Evolutionary conservation across 2,329 filamentous ascomycete species (phyloP), one percentile per base, ranked within the genome.

Genomic region (Diaporthe amygdali): DNA sequence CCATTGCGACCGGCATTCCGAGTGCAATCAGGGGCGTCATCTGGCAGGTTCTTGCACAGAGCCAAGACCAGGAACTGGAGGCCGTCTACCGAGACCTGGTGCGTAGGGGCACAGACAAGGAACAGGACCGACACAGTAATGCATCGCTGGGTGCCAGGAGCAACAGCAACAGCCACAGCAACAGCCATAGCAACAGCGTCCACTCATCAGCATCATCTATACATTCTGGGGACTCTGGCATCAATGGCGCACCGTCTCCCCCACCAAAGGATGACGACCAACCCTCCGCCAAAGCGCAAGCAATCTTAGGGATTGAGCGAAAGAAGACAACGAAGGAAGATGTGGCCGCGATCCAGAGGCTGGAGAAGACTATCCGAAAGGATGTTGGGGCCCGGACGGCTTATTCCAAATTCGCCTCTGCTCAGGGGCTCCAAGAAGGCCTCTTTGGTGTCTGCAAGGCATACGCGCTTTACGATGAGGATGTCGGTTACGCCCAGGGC

Each of bases 361-460:
- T 99, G 5, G 96, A 99, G 81, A 98, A 97, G 84, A 87, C 88
- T 2, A 99, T 99, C 78, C 93, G 93, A 76, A 92, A 95, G 73
- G 96, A 99, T 80, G 85, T 99, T 73, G 97, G 97, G 47, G 91
- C 95, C 34, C 89, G 96, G 75, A 99, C 96, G 47, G 98, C 95
- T 81, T 99, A 95, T 83, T 98, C 96, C 71, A 98, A 98, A 81
- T 97, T 97, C 82, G 93, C 97, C 73, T 93, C 95, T 73, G 93
- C 95, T 41, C 93, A 95, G 73, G 95, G 95, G 41, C 90, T 97
- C 52, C 96, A 98, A 81, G 96, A 98, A 77, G 94, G 94, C 10
- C 88, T 99, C 12, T 98, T 97, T 81, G 95, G 95, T 46, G 90
- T 99, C 44, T 99, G 96, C 85, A 99, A 98, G 82, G 95, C 96